Evolutionary conservation across 306 rosid genomes (phyloP).

Genomic region (Pachyrhizus erosus): DNA sequence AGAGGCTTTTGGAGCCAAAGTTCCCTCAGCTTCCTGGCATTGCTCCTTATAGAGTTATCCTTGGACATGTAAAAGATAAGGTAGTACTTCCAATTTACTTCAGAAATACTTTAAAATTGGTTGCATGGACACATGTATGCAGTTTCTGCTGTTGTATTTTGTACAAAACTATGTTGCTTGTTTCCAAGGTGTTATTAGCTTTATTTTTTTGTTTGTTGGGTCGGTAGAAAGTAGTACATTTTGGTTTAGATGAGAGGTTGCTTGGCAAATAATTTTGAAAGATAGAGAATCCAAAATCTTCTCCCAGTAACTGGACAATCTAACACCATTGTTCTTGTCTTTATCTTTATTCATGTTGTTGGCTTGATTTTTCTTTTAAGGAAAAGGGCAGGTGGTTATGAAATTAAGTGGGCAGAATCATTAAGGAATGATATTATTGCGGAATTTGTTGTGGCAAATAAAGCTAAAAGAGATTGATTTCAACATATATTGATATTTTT

Average conservation of each 20-base stretch:
- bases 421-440: not conserved
- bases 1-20: conserved; percentile 88
- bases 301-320: conserved; percentile 1
- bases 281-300: not conserved
- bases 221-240: conserved; percentile 7
- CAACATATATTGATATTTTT: not conserved
- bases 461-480: not conserved
- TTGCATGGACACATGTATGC: conserved; percentile 19
- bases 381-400: not conserved
- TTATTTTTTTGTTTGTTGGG: not conserved
- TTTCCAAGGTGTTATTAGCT: not conserved
- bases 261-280: not conserved
- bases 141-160: conserved; percentile 23
- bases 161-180: conserved; percentile 8
- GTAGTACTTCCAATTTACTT: conserved; percentile 49
- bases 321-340: not conserved
- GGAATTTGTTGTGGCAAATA: not conserved
- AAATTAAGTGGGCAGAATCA: conserved; percentile 10
- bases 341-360: not conserved
- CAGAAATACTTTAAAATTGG: conserved; percentile 18
- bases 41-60: conserved; percentile 82
- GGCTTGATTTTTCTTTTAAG: not conserved
- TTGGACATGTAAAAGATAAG: conserved; percentile 82
- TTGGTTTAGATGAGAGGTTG: conserved; percentile 17
- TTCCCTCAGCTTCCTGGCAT: conserved; percentile 66